Conservation (phyloP, 1,284 basidiomycete species). For the Coriolopsis trogii region DNA sequence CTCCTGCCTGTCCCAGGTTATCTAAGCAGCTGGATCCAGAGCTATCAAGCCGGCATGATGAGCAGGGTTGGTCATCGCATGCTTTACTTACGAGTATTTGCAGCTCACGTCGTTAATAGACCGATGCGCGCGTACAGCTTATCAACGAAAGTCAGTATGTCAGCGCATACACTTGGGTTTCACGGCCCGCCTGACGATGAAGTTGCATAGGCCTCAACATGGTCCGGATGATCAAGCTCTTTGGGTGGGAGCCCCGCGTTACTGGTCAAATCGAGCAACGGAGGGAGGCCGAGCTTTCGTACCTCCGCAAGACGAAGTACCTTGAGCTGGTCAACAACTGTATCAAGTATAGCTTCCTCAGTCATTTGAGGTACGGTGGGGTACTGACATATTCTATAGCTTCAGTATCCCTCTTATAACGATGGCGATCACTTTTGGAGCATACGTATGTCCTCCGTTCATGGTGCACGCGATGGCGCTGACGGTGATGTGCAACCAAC, state of each 20-base stretch:
- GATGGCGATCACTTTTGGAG: constrained; percentile 66
- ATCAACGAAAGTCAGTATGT: constrained; percentile 44
- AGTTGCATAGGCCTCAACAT: constrained; percentile 36
- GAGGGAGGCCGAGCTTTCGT: constrained; percentile 54
- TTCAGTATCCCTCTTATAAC: constrained; percentile 62
- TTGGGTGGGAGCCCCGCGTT: constrained; percentile 58
- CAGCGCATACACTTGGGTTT: background rate
- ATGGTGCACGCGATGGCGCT: too few relatives aligned
- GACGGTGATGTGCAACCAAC: background rate
- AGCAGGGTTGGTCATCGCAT: constrained; percentile 30
- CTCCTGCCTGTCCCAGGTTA: constrained; percentile 54
- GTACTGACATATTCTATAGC: background rate
- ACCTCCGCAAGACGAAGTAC: constrained; percentile 44
- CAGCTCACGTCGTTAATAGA: constrained; percentile 29
- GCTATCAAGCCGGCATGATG: constrained; percentile 35
- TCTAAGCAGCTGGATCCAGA: constrained; percentile 33
- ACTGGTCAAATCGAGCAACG: constrained; percentile 47
- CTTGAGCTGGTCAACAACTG: constrained; percentile 39
- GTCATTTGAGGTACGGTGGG: background rate
- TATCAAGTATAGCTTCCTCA: constrained; percentile 38
- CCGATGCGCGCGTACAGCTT: constrained; percentile 51
- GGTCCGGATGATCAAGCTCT: constrained; percentile 62
- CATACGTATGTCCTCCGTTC: constrained; percentile 41
- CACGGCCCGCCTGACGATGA: background rate
- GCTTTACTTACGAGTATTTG: constrained; percentile 7